Evolutionary conservation across 202 grass and related monocot genomes (phyloP).

Genomic region (Panicum virgatum): DNA sequence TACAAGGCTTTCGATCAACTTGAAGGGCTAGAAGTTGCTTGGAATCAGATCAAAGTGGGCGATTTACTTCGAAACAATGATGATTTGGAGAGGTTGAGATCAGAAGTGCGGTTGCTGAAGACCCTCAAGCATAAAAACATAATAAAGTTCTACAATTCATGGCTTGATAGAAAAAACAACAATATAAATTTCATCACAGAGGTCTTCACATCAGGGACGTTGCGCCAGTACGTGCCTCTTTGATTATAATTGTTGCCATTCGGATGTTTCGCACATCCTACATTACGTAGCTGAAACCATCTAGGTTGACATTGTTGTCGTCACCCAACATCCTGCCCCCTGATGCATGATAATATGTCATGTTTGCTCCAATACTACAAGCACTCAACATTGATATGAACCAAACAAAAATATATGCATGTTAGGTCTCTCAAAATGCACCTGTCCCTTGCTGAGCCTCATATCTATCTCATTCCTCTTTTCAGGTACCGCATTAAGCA

Average conservation of each 20-base stretch:
- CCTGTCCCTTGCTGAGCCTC: conserved; percentile 26
- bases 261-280: background rate
- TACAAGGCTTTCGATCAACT: conserved; percentile 97
- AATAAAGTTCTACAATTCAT: conserved; percentile 95
- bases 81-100: conserved; percentile 75
- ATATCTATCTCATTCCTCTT: background rate
- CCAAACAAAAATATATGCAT: conserved; percentile 3
- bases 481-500: conserved; percentile 93
- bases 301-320: conserved; percentile 10
- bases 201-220: conserved; percentile 92
- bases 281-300: background rate
- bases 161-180: conserved; percentile 72
- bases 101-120: conserved; percentile 92
- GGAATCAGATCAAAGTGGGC: conserved; percentile 88
- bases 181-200: conserved; percentile 97
- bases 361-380: background rate
- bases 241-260: conserved; percentile 3
- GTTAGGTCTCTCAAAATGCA: background rate
- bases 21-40: conserved; percentile 94
- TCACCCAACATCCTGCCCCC: background rate
- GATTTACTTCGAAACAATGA: conserved; percentile 69
- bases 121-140: conserved; percentile 91
- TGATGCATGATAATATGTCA: background rate
- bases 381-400: background rate
- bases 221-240: conserved; percentile 61